These are phyloP conservation scores for Apophysomyces ossiformis DNA, from an alignment of 371 early-diverging fungal genomes.

Conservation along the genomic window DNA sequence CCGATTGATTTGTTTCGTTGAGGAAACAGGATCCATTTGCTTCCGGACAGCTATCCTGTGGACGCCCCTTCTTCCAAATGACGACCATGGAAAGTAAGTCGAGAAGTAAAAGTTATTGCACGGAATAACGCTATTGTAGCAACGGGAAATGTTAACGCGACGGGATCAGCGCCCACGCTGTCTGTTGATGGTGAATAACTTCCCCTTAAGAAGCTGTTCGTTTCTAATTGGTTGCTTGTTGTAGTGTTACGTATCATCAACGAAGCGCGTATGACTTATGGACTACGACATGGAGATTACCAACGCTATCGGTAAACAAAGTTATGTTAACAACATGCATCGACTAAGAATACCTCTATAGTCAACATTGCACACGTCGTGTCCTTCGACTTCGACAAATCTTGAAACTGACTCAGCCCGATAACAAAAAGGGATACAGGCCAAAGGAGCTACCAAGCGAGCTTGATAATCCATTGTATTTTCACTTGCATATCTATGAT, in stretches of 20 bases:
- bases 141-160: neutral
- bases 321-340: neutral
- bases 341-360: constrained; percentile 16
- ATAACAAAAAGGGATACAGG: constrained; percentile 53
- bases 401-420: constrained; percentile 60
- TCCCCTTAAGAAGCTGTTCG: neutral
- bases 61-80: neutral
- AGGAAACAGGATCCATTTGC: no score
- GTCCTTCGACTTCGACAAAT: constrained; percentile 68
- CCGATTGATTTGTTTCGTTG: no score
- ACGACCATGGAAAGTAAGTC: constrained; percentile 2
- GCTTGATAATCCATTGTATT: constrained; percentile 57
- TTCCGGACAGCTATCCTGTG: no score
- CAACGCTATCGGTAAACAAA: constrained; percentile 69
- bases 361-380: constrained; percentile 73
- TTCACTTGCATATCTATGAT: constrained; percentile 69
- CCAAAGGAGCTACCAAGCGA: constrained; percentile 53
- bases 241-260: constrained; percentile 61
- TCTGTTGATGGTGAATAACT: neutral
- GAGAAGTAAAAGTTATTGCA: neutral
- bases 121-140: neutral
- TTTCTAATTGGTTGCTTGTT: neutral
- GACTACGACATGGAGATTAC: constrained; percentile 83
- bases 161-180: neutral
- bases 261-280: constrained; percentile 80